phyloP scores from a whole-genome alignment of 768 basidiomycete genomes.

The Leccinum truebloodii region DNA sequence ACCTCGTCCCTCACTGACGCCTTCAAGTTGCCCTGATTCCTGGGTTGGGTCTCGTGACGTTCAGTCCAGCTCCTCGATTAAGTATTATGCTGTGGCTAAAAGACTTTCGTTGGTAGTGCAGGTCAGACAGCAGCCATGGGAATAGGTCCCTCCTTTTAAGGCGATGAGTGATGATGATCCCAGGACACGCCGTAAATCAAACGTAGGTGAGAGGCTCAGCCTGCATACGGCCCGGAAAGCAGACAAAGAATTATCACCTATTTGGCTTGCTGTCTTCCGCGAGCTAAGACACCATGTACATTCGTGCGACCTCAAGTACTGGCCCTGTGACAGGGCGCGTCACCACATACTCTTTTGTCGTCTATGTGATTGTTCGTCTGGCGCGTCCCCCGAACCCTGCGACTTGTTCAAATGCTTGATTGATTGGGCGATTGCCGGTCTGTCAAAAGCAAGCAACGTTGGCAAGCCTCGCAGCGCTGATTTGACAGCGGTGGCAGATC shows the following conservation, averaged over 20 bases:
- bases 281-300: neutral
- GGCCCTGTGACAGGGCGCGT: neutral
- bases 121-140: constrained; percentile 10
- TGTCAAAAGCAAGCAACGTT: neutral
- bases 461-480: constrained; percentile 11
- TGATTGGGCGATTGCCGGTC: constrained; percentile 8
- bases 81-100: neutral
- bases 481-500: constrained; percentile 14
- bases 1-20: neutral
- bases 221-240: constrained; percentile 2
- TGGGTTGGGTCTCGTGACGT: constrained; percentile 13
- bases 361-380: constrained; percentile 7
- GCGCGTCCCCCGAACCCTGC: constrained; percentile 9
- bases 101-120: neutral
- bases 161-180: constrained; percentile 3
- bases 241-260: constrained; percentile 13
- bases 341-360: constrained; percentile 1
- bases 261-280: constrained; percentile 12
- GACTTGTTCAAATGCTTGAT: neutral
- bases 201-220: constrained; percentile 6
- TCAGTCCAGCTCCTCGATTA: constrained; percentile 13
- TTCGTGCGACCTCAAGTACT: constrained; percentile 11
- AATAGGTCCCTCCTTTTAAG: constrained; percentile 12
- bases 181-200: constrained; percentile 16
- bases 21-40: constrained; percentile 17